phyloP scores from a whole-genome alignment of 2,329 filamentous ascomycete species.

The Daldinia eschscholtzii region DNA sequence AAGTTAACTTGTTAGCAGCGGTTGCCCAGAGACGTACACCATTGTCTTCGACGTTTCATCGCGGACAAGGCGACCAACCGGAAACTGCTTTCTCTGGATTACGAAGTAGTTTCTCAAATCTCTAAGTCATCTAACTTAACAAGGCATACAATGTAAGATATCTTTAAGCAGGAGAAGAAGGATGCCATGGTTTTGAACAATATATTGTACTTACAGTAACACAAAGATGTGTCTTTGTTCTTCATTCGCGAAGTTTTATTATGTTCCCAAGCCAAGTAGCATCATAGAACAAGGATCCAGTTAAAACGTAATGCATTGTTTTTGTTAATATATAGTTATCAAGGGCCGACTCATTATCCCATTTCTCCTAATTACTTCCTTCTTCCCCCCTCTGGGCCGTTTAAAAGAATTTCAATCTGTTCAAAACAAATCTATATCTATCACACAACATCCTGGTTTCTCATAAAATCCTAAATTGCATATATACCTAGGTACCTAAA shows the following conservation, averaged over 20 bases:
- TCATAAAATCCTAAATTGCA: neutral
- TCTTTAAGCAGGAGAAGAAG: neutral
- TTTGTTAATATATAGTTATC: conserved; percentile 8
- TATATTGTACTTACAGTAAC: conserved; percentile 18
- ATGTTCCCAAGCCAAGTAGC: neutral
- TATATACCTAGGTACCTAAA: neutral
- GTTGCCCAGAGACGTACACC: conserved; percentile 44
- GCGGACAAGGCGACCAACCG: conserved; percentile 35
- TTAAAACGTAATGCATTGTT: neutral
- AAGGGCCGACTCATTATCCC: neutral
- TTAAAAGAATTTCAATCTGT: neutral
- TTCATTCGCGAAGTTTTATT: neutral
- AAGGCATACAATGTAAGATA: neutral
- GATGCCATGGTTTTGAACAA: no score
- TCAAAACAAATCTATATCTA: neutral
- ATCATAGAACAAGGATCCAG: neutral
- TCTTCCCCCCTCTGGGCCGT: neutral
- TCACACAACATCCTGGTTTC: neutral
- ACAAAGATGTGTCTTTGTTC: neutral
- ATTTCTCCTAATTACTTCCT: neutral
- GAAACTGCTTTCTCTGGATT: conserved; percentile 37
- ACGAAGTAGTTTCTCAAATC: conserved; percentile 33
- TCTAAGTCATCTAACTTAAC: conserved; percentile 8
- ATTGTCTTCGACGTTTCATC: conserved; percentile 36
- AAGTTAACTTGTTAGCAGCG: conserved; percentile 29